phyloP scores from a whole-genome alignment of 2,329 filamentous ascomycete genomes.

The Arthrinium puccinioides region DNA sequence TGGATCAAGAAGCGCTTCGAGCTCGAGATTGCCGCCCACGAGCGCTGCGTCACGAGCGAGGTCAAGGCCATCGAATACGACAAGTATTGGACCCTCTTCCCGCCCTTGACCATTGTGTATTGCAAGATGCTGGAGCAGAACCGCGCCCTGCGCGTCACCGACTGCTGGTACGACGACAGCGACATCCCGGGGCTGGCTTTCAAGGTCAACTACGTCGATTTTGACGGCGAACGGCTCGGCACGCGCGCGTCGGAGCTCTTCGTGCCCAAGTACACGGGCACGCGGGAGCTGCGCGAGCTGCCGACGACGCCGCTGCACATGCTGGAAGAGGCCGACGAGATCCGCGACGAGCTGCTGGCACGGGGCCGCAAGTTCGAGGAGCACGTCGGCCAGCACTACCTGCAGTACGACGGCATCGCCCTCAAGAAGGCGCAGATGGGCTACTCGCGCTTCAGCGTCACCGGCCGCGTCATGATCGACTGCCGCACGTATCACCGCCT shows the following conservation, averaged over 20 bases:
- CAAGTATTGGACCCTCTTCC: conserved; percentile 22
- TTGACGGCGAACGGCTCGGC: conserved; percentile 26
- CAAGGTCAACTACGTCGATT: conserved; percentile 21
- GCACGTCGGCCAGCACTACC: conserved; percentile 23
- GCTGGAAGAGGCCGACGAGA: conserved; percentile 13
- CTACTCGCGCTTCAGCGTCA: conserved; percentile 16
- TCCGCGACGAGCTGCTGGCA: conserved; percentile 15
- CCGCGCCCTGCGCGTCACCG: conserved; percentile 20
- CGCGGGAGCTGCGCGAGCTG: conserved; percentile 18
- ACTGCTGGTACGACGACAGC: conserved; percentile 11
- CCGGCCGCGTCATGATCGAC: conserved; percentile 28
- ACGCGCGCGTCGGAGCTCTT: conserved; percentile 13
- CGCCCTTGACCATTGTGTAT: conserved; percentile 18
- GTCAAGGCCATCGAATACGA: conserved; percentile 18
- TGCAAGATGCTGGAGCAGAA: conserved; percentile 15
- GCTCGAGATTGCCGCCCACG: conserved; percentile 17
- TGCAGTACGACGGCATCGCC: conserved; percentile 24
- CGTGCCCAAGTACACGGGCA: conserved; percentile 19
- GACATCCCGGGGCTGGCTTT: conserved; percentile 15
- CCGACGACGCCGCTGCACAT: conserved; percentile 20
- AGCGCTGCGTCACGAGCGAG: conserved; percentile 14
- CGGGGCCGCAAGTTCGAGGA: conserved; percentile 26
- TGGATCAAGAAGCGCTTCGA: conserved; percentile 27
- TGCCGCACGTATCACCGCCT: conserved; percentile 24
- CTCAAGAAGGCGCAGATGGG: conserved; percentile 9